Percentiles rank a stretch among this genome's conserved stretches.
phyloP scores from a whole-genome alignment of 2,329 filamentous ascomycete genomes.

The Botrytis hyacinthi region DNA sequence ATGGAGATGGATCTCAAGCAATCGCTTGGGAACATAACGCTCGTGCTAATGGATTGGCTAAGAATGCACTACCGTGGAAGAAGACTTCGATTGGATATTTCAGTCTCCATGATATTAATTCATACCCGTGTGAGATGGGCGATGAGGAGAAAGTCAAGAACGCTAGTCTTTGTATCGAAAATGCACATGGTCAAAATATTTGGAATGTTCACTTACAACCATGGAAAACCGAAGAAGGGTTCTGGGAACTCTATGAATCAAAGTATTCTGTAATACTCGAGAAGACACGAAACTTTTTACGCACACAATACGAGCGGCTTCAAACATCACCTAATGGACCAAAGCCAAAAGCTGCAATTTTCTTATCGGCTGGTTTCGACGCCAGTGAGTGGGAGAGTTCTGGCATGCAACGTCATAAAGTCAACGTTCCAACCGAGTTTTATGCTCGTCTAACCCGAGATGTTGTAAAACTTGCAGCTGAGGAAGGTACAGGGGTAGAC shows the following conservation, averaged over 20 bases:
- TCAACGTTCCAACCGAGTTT: constrained; percentile 95
- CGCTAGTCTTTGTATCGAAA: constrained; percentile 90
- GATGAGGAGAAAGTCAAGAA: constrained; percentile 91
- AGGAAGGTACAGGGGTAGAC: constrained; percentile 73
- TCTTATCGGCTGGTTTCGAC: constrained; percentile 94
- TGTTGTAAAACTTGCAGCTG: constrained; percentile 75
- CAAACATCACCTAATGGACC: constrained; percentile 55
- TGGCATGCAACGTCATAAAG: constrained; percentile 93
- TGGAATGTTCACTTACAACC: constrained; percentile 94
- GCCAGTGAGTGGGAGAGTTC: constrained; percentile 90
- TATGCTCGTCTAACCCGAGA: constrained; percentile 90
- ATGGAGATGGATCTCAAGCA: constrained; percentile 92
- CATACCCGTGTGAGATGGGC: constrained; percentile 93
- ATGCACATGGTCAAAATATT: constrained; percentile 87
- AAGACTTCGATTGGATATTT: constrained; percentile 92
- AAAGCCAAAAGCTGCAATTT: constrained; percentile 79
- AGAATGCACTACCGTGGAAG: constrained; percentile 73
- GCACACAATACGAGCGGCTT: constrained; percentile 66
- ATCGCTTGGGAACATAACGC: constrained; percentile 91
- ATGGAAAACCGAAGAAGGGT: constrained; percentile 80
- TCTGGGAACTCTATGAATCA: constrained; percentile 82
- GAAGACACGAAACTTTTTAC: constrained; percentile 78
- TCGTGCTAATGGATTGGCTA: constrained; percentile 60
- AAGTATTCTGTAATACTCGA: constrained; percentile 75
- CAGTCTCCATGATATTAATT: constrained; percentile 97